phyloP scores from a whole-genome alignment of 2,329 filamentous ascomycete species.

The Cytospora piceicola region DNA sequence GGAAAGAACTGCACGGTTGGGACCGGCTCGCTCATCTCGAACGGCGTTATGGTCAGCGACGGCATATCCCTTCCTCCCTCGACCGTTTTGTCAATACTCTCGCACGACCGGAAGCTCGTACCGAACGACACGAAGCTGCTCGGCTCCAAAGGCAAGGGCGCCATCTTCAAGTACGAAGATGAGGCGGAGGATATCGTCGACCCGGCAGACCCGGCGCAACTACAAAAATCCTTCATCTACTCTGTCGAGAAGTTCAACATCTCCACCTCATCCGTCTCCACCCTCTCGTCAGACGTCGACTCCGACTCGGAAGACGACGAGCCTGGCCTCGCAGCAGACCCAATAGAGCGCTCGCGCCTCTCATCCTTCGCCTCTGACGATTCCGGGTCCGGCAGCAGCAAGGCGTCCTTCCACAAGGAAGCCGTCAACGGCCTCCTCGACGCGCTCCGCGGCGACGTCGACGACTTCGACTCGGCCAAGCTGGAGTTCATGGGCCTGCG shows the following conservation, averaged over 20 bases:
- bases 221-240: slow-evolving; percentile 62
- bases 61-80: slow-evolving; percentile 50
- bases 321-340: slow-evolving; percentile 35
- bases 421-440: slow-evolving; percentile 87
- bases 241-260: slow-evolving; percentile 57
- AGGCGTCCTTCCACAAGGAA: slow-evolving; percentile 77
- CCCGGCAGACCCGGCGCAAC: slow-evolving; percentile 49
- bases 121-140: slow-evolving; percentile 51
- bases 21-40: slow-evolving; percentile 78
- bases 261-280: slow-evolving; percentile 60
- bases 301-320: slow-evolving; percentile 65
- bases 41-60: slow-evolving; percentile 72
- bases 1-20: slow-evolving; percentile 72
- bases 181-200: slow-evolving; percentile 53
- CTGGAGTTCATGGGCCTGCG: slow-evolving; percentile 93
- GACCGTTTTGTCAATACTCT: slow-evolving; percentile 45
- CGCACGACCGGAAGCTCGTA: slow-evolving; percentile 43
- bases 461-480: slow-evolving; percentile 80
- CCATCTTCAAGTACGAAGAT: slow-evolving; percentile 49
- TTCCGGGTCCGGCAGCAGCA: slow-evolving; percentile 51
- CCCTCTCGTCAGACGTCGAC: slow-evolving; percentile 66
- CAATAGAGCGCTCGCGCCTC: slow-evolving; percentile 58
- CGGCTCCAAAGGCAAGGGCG: slow-evolving; percentile 55
- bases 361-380: slow-evolving; percentile 75
- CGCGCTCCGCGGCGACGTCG: slow-evolving; percentile 72